Percentiles rank a stretch among this genome's conserved stretches.
Evolutionary conservation across 129 eudicot genomes (phyloP).

Genomic region (Saposhnikovia divaricata): DNA sequence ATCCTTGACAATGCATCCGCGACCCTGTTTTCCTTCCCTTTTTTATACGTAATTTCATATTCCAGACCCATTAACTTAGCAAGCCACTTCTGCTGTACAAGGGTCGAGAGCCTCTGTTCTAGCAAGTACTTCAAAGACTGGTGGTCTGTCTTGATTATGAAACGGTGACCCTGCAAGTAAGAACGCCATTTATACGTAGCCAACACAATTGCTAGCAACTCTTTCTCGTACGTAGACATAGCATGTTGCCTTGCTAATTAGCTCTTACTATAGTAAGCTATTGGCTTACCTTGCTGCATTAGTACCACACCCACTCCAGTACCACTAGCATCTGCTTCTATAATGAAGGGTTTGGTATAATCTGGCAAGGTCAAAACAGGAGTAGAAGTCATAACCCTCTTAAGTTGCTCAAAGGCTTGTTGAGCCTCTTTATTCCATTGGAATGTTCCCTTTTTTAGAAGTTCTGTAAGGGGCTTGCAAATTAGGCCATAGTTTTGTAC

Average conservation of each 20-base stretch:
- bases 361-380: not conserved
- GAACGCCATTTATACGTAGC: not conserved
- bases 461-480: not conserved
- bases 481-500: not conserved
- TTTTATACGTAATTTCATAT: too few relatives aligned
- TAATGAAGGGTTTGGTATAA: not conserved
- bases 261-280: not conserved
- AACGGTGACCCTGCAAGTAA: not conserved
- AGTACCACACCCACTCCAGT: not conserved
- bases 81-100: too few relatives aligned
- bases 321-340: not conserved
- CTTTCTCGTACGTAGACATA: not conserved
- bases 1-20: too few relatives aligned
- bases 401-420: too few relatives aligned
- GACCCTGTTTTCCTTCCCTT: too few relatives aligned
- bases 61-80: too few relatives aligned
- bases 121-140: too few relatives aligned
- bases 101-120: too few relatives aligned
- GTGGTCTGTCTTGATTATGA: not conserved
- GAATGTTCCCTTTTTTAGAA: not conserved
- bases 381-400: not conserved
- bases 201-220: not conserved
- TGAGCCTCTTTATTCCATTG: not conserved
- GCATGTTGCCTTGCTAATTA: not conserved
- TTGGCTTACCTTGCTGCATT: not conserved